Percentiles rank a stretch among this genome's conserved stretches.
Conservation (phyloP, 176 grass and related monocot genomes). For the Oryza punctata region DNA sequence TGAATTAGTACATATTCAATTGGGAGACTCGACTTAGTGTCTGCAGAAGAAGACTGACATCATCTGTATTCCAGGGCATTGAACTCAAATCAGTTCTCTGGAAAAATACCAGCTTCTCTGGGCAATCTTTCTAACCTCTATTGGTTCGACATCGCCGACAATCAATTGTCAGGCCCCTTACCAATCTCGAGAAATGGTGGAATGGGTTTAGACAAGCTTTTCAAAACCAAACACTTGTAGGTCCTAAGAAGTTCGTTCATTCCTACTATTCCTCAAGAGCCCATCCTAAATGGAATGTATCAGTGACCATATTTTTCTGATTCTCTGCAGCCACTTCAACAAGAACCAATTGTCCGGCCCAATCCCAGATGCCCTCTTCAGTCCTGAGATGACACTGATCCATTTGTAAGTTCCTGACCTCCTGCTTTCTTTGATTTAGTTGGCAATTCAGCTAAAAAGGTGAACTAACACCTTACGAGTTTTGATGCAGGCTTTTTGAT, state of each 20-base stretch:
- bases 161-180: constrained; percentile 68
- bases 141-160: constrained; percentile 87
- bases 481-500: constrained; percentile 74
- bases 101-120: constrained; percentile 75
- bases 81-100: constrained; percentile 80
- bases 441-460: background rate
- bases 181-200: constrained; percentile 58
- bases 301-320: constrained; percentile 12
- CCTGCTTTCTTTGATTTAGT: constrained; percentile 11
- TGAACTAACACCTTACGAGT: constrained; percentile 8
- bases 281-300: background rate
- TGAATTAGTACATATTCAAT: background rate
- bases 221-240: constrained; percentile 84
- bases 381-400: constrained; percentile 71
- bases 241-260: constrained; percentile 30
- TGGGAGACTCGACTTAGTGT: background rate
- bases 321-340: constrained; percentile 82
- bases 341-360: constrained; percentile 80
- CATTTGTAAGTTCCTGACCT: constrained; percentile 70
- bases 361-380: constrained; percentile 86
- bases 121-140: constrained; percentile 88
- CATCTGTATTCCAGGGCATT: constrained; percentile 63
- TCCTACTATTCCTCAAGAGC: constrained; percentile 16
- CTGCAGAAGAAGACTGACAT: background rate
- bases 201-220: constrained; percentile 79